phyloP scores from a whole-genome alignment of 805 yeast genomes.

The Debaryomyces maramus region DNA sequence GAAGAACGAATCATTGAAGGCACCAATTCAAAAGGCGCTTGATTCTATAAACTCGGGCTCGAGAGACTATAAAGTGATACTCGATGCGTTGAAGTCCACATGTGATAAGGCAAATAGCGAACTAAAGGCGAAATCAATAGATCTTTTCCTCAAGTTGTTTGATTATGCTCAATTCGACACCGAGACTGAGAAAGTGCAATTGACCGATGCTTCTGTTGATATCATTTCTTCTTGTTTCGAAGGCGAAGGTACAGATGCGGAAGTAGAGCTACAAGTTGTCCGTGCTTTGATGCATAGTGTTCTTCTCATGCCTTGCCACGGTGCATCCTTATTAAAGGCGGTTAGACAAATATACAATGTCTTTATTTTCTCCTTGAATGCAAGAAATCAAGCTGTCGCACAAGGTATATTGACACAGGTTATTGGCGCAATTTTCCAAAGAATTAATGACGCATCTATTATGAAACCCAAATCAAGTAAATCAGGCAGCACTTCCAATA shows the following conservation, averaged over 20 bases:
- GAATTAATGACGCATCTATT: conserved; percentile 44
- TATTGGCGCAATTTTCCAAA: conserved; percentile 79
- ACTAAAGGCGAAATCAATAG: conserved; percentile 73
- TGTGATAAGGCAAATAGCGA: conserved; percentile 69
- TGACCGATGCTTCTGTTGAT: conserved; percentile 81
- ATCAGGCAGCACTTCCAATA: conserved; percentile 18
- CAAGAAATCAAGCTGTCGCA: conserved; percentile 88
- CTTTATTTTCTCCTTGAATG: conserved; percentile 77
- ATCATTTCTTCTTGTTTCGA: conserved; percentile 83
- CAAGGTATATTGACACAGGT: conserved; percentile 94
- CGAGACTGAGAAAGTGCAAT: conserved; percentile 51
- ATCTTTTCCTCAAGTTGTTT: conserved; percentile 82
- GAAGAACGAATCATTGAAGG: conserved; percentile 44
- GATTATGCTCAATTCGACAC: conserved; percentile 79
- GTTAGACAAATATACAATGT: conserved; percentile 92
- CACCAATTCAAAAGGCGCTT: conserved; percentile 40
- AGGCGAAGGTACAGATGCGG: conserved; percentile 89
- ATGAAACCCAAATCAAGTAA: conserved; percentile 38
- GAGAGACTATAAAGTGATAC: conserved; percentile 54
- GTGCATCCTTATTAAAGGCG: conserved; percentile 83
- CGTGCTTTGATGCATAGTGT: conserved; percentile 89
- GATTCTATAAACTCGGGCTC: conserved; percentile 40
- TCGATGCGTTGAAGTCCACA: conserved; percentile 74
- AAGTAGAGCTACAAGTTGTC: conserved; percentile 87
- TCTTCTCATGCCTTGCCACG: conserved; percentile 83